These are phyloP conservation scores for Carex arenaria DNA, from an alignment of 202 grass and related monocot genomes.

Conservation along the genomic window DNA sequence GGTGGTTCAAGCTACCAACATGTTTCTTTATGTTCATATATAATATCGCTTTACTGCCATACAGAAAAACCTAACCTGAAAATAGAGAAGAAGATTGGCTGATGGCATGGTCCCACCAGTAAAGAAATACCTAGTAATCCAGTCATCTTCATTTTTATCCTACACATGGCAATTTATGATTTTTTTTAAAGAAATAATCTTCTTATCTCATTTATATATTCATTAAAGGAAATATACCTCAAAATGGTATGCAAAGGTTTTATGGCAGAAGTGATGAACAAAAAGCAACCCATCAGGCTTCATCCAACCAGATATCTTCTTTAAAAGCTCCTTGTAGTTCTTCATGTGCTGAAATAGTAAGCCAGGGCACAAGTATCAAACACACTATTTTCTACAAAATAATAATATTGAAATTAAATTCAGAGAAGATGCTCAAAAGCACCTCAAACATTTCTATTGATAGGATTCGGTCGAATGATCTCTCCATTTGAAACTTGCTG, in stretches of 20 bases:
- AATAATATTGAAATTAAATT: neutral
- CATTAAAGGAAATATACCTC: slow-evolving; percentile 44
- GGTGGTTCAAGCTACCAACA: neutral
- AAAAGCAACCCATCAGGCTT: slow-evolving; percentile 76
- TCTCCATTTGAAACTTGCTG: slow-evolving; percentile 88
- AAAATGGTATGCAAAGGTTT: slow-evolving; percentile 92
- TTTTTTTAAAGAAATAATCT: neutral
- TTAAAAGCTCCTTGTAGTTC: slow-evolving; percentile 88
- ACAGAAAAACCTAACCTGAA: slow-evolving; percentile 53
- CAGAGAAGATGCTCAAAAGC: neutral
- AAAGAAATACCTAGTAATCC: slow-evolving; percentile 99
- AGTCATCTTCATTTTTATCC: slow-evolving; percentile 98
- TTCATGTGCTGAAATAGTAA: slow-evolving; percentile 79
- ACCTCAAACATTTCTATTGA: slow-evolving; percentile 99
- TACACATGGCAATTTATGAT: neutral
- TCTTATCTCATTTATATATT: neutral
- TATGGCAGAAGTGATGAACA: slow-evolving; percentile 90
- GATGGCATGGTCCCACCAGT: slow-evolving; percentile 91
- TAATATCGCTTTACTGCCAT: neutral
- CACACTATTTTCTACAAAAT: neutral
- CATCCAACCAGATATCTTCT: slow-evolving; percentile 94
- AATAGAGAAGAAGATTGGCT: slow-evolving; percentile 85
- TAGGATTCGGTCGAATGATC: slow-evolving; percentile 84
- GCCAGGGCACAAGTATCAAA: neutral
- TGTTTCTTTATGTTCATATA: neutral